phyloP scores from a whole-genome alignment of 2,329 filamentous ascomycete genomes.

The Talaromyces sp. region DNA sequence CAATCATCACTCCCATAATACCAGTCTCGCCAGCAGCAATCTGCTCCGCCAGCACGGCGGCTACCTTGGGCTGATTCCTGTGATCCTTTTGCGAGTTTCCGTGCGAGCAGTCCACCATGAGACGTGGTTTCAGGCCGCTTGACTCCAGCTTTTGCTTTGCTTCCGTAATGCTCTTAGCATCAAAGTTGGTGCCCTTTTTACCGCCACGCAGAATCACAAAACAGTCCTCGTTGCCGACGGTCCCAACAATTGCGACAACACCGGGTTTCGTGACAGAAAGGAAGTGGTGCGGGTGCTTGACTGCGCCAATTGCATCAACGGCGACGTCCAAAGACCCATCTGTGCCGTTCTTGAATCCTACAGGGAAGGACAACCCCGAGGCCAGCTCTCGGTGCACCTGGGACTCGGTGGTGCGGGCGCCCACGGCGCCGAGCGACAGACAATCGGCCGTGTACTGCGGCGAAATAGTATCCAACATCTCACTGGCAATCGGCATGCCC shows the following conservation, averaged over 20 bases:
- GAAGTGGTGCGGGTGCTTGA: constrained; percentile 91
- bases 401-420: constrained; percentile 92
- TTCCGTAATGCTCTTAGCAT: constrained; percentile 74
- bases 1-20: constrained; percentile 98
- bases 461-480: constrained; percentile 98
- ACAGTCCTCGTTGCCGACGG: constrained; percentile 91
- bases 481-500: constrained; percentile 93
- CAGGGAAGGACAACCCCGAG: constrained; percentile 89
- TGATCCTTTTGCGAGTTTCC: constrained; percentile 95
- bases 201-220: constrained; percentile 94
- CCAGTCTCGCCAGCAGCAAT: constrained; percentile 75
- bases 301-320: constrained; percentile 91
- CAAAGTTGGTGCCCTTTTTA: constrained; percentile 90
- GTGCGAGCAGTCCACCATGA: constrained; percentile 99
- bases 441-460: constrained; percentile 94
- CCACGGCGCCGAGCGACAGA: constrained; percentile 85
- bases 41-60: constrained; percentile 73
- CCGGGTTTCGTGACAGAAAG: constrained; percentile 95
- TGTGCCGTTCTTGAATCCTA: constrained; percentile 99
- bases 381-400: constrained; percentile 94
- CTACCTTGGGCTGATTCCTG: constrained; percentile 95
- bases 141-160: constrained; percentile 74
- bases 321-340: constrained; percentile 85
- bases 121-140: constrained; percentile 65
- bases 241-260: constrained; percentile 90